Evolutionary conservation across 2,329 filamentous ascomycete genomes (phyloP), one percentile per base, ranked within the genome.

Genomic region (Colletotrichum euphorbiae): DNA sequence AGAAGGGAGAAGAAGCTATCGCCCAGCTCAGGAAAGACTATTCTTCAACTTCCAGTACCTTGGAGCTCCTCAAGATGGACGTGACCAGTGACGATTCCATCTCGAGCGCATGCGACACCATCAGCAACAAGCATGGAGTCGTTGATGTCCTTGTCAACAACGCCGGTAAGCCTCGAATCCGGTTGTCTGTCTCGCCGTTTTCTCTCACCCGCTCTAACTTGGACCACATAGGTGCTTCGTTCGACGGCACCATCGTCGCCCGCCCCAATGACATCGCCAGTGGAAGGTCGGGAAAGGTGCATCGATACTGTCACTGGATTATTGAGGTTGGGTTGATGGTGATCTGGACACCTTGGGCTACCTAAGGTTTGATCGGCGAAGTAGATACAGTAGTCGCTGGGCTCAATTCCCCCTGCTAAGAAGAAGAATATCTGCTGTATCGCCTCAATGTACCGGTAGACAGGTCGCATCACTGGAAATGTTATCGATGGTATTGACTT

Each of bases 41-140:
- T 6, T 75, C 84, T 0, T 56, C 75, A 0, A 78, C 81, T 0
- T 58, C 75, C 12, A 86, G 80, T 67, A 80, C 78, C 2, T 69
- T 89, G 12, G 78, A 80, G 36, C 69, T 80, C 0, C 59, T 90
- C 0, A 82, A 85, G 68, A 75, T 90, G 54, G 87, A 90, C 72
- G 76, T 90, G 17, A 76, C 79, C 43, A 79, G 81, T 17, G 87
- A 90, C 72, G 75, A 78, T 0, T 87, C 84, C 0, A 80, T 80
- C 64, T 33, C 71, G 3, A 70, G 70, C 1, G 74, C 75, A 0
- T 77, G 75, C 19, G 70, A 74, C 6, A 61, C 71, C 42, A 67
- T 80, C n/a, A 66, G 73, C 43, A 58, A 65, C 4, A 67, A 72
- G 12, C 71, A 73, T 40, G 77, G 74, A 12, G 67, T 73, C 19